phyloP scores from a whole-genome alignment of 2,329 filamentous ascomycete genomes.

The Aphanocladium album region DNA sequence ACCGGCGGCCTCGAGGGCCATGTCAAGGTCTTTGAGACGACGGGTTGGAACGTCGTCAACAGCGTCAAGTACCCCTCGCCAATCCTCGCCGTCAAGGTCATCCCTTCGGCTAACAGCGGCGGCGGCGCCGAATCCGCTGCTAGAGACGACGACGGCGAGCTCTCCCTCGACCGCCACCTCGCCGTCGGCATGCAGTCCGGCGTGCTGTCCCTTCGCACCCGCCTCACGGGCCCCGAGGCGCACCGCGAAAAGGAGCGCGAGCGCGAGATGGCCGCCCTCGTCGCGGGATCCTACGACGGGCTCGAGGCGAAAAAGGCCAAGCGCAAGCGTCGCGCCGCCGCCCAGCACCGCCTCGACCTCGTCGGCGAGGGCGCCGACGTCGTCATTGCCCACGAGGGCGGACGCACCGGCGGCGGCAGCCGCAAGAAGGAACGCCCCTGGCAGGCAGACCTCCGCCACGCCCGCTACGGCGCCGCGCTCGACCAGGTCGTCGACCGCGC shows the following conservation, averaged over 20 bases:
- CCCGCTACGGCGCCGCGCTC: constrained; percentile 69
- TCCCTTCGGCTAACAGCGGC: constrained; percentile 32
- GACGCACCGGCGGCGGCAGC: constrained; percentile 23
- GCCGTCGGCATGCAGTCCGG: constrained; percentile 94
- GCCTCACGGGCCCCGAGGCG: constrained; percentile 79
- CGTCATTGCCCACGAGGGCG: constrained; percentile 69
- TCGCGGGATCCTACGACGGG: constrained; percentile 71
- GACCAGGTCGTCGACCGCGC: constrained; percentile 66
- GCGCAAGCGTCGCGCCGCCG: constrained; percentile 54
- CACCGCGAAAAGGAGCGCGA: constrained; percentile 68
- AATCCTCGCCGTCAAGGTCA: constrained; percentile 76
- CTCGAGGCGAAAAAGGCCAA: constrained; percentile 69
- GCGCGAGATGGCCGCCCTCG: constrained; percentile 77
- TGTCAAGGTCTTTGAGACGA: constrained; percentile 94
- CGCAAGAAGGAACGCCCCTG: constrained; percentile 64
- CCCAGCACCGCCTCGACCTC: constrained; percentile 62
- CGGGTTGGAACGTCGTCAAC: constrained; percentile 92
- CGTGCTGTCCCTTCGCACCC: constrained; percentile 82
- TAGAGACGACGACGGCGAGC: constrained; percentile 26
- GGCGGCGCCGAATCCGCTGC: too few relatives aligned
- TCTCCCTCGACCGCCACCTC: constrained; percentile 80
- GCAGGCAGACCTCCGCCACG: constrained; percentile 77
- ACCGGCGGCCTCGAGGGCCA: constrained; percentile 91
- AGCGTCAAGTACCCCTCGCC: constrained; percentile 91
- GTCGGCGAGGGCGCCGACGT: constrained; percentile 82